phyloP scores from a whole-genome alignment of 2,329 filamentous ascomycete species.

The Simplicillium aogashimaense region DNA sequence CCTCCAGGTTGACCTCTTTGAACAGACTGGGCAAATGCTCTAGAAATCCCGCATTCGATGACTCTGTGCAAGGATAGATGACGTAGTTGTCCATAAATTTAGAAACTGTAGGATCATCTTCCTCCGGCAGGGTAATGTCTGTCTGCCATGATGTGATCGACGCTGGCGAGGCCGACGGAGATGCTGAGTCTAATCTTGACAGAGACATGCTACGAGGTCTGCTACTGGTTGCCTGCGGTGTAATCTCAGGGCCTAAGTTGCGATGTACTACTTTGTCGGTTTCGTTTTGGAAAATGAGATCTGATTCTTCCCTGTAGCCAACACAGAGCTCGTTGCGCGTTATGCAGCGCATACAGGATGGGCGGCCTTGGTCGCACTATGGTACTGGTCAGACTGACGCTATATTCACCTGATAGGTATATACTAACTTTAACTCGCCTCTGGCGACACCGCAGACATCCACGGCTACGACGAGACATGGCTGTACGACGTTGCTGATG shows the following conservation, averaged over 20 bases:
- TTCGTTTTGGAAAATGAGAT: slow-evolving; percentile 26
- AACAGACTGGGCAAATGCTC: slow-evolving; percentile 27
- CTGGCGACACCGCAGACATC: slow-evolving; percentile 21
- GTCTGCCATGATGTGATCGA: not conserved
- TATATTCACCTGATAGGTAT: not conserved
- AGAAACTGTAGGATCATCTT: slow-evolving; percentile 18
- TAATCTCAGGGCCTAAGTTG: slow-evolving; percentile 2
- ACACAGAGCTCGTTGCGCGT: slow-evolving; percentile 25
- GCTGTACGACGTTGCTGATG: not conserved
- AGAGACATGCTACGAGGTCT: not conserved
- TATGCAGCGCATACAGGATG: slow-evolving; percentile 25
- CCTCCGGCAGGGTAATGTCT: not conserved
- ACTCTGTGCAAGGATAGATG: slow-evolving; percentile 23
- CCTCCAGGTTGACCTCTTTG: slow-evolving; percentile 24
- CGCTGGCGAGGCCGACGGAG: not conserved
- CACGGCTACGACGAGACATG: slow-evolving; percentile 18
- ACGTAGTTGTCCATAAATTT: slow-evolving; percentile 28
- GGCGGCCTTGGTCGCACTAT: slow-evolving; percentile 22
- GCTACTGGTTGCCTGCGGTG: not conserved
- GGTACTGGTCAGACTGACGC: not conserved
- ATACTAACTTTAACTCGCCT: slow-evolving; percentile 16
- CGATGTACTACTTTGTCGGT: slow-evolving; percentile 17
- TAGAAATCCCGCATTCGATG: slow-evolving; percentile 25
- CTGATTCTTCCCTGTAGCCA: slow-evolving; percentile 25
- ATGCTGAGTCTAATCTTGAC: not conserved